A percentile compares a stretch with the other conserved stretches of the same genome.
phyloP scores from a whole-genome alignment of 768 basidiomycete genomes.

The Naganishia kalamii region DNA sequence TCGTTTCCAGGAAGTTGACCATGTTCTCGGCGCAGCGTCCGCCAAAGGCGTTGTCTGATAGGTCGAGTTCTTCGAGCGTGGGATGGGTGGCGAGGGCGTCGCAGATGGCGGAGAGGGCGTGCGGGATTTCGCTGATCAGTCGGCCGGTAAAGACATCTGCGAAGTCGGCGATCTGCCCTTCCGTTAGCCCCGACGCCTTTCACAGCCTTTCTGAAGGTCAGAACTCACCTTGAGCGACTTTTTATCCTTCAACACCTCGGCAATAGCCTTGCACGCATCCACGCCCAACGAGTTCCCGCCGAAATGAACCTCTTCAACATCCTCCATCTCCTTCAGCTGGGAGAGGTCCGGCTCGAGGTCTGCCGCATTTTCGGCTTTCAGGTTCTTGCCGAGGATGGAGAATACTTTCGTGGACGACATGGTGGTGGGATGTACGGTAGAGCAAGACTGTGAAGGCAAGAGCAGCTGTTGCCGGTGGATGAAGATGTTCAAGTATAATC shows the following conservation, averaged over 20 bases:
- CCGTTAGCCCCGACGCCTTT: background rate
- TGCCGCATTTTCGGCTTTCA: slow-evolving; percentile 69
- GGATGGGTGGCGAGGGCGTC: slow-evolving; percentile 74
- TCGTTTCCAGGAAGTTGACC: slow-evolving; percentile 77
- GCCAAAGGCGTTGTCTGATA: slow-evolving; percentile 94
- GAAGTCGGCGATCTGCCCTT: slow-evolving; percentile 75
- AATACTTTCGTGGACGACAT: slow-evolving; percentile 42
- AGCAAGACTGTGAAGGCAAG: background rate
- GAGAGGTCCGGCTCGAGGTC: slow-evolving; percentile 70
- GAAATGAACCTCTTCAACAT: slow-evolving; percentile 82
- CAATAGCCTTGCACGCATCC: slow-evolving; percentile 77
- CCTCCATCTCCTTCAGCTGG: slow-evolving; percentile 49
- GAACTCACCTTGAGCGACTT: slow-evolving; percentile 61
- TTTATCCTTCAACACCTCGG: slow-evolving; percentile 66
- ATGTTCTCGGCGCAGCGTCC: slow-evolving; percentile 90
- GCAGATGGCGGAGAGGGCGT: slow-evolving; percentile 78
- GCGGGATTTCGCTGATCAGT: slow-evolving; percentile 89
- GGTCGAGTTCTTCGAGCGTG: slow-evolving; percentile 76
- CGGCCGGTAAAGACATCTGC: slow-evolving; percentile 97
- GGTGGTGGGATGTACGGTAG: background rate
- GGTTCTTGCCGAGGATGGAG: slow-evolving; percentile 60
- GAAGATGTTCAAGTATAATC: slow-evolving; percentile 4
- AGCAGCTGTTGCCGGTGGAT: background rate
- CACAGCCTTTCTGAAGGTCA: background rate
- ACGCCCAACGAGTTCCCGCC: slow-evolving; percentile 92